These are phyloP conservation scores for Ceratocystis eucalypticola DNA, from an alignment of 2,329 filamentous ascomycete species.

Conservation along the genomic window DNA sequence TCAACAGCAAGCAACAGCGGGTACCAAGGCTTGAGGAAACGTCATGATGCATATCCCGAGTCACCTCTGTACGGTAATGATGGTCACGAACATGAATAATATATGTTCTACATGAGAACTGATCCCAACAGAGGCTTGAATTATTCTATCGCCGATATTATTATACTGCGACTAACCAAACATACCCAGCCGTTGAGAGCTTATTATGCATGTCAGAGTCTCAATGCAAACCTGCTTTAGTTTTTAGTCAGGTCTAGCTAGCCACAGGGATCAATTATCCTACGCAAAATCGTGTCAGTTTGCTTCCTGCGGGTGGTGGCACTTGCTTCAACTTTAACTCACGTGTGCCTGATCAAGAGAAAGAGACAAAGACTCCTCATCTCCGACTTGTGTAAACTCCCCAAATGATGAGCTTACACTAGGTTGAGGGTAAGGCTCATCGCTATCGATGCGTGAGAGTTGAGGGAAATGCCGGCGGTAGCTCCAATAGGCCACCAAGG, in stretches of 20 bases:
- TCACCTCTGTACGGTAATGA: constrained; percentile 17
- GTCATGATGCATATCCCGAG: neutral
- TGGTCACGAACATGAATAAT: constrained; percentile 8
- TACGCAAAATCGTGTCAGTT: neutral
- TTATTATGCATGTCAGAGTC: neutral
- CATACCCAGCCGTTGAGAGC: neutral
- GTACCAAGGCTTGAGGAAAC: neutral
- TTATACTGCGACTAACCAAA: neutral
- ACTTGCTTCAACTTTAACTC: constrained; percentile 28
- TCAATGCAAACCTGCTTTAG: neutral
- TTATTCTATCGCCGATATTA: neutral
- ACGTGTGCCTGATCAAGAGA: constrained; percentile 26
- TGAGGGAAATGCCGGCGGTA: constrained; percentile 52
- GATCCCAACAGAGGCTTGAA: neutral
- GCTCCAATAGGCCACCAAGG: constrained; percentile 48
- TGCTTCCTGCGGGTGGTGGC: neutral
- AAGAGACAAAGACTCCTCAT: constrained; percentile 38
- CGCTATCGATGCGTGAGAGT: constrained; percentile 38
- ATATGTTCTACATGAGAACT: neutral
- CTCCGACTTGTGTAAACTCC: constrained; percentile 34
- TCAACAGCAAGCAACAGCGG: too few species aligned
- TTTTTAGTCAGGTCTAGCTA: neutral
- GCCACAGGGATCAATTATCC: neutral
- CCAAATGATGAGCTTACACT: constrained; percentile 26
- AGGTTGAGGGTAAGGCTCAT: constrained; percentile 43